Evolutionary conservation across 2,329 filamentous ascomycete species (phyloP).

Genomic region (Drechslerella stenobrocha): DNA sequence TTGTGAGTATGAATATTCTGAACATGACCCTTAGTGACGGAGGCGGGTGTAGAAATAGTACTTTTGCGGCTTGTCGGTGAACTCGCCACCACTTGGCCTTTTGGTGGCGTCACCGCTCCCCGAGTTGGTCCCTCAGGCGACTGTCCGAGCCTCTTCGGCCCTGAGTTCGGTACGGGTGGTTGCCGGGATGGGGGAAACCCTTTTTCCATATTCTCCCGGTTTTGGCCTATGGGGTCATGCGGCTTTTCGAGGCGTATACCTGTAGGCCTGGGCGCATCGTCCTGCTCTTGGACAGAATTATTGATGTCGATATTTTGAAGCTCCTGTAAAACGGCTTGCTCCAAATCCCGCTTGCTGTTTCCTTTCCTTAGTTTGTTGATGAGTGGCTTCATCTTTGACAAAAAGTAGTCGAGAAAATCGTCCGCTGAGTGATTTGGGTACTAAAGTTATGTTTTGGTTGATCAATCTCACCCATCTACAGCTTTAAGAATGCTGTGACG

Average conservation of each 20-base stretch:
- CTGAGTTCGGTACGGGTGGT: too few relatives aligned
- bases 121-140: too few relatives aligned
- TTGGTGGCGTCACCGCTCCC: neutral
- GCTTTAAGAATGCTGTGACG: too few relatives aligned
- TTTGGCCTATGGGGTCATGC: neutral
- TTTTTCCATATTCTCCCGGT: neutral
- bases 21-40: constrained; percentile 6
- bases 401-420: constrained; percentile 19
- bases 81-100: constrained; percentile 22
- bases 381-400: constrained; percentile 26
- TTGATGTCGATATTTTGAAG: constrained; percentile 4
- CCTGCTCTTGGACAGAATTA: neutral
- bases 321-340: constrained; percentile 12
- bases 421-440: constrained; percentile 14
- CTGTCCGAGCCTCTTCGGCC: too few relatives aligned
- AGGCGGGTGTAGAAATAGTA: neutral
- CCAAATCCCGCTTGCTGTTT: constrained; percentile 8
- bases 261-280: too few relatives aligned
- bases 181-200: neutral
- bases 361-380: constrained; percentile 23
- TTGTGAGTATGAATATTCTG: neutral
- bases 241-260: neutral
- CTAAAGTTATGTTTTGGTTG: neutral
- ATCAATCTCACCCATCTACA: too few relatives aligned
- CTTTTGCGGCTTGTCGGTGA: constrained; percentile 16